Base-by-base conservation (phyloP, 495 filamentous ascomycete species). In the Penicillium macrosclerotiorum region DNA sequence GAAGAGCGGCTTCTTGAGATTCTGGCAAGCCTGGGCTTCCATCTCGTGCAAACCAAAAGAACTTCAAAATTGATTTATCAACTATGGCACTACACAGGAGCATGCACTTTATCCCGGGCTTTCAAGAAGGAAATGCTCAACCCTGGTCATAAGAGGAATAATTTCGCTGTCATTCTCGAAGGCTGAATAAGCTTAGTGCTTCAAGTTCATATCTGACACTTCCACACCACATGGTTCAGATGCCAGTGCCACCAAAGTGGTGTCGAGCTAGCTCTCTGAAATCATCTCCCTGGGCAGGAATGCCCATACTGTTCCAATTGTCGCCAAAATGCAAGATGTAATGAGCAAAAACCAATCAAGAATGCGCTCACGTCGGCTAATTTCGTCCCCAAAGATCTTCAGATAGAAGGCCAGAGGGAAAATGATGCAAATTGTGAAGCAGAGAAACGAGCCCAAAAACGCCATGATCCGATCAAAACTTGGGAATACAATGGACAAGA, bases 401-500 rank as follows among this genome's bases (percentile, higher is more conserved):
- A 98, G 70, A 60, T 98, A 88, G 57, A 98, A 98, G 16, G 88
- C 77, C 19, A 95, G 64, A 3, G 93, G 93, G 48, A 93, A 71
- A 29, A 94, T 91, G 47, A 98, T 85, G 68, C 93, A 96, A 41
- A 97, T 93, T 9, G 86, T 86, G 63, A 96, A 96, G 61, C 91
- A 95, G 41, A 95, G 75, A n/a, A 88, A 85, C 22, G 82, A 85
- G 2, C 93, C 93, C 71, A 96, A 80, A 46, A 98, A 84, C 23
- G 88, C 86, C 90, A 96, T 96, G 57, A 98, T 91, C 42, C 82
- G 79, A 59, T 98, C 93, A 56, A 97, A 98, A 0, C 78, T 77
- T 11, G 93, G 93, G 57, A 95, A 88, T 5, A 92, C 58, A 32
- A 97, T 85, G 8, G 90, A 79, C 52, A 88, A 72, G 6, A 81